phyloP scores from a whole-genome alignment of 345 rosid species.

The Raphanus raphanistrum region DNA sequence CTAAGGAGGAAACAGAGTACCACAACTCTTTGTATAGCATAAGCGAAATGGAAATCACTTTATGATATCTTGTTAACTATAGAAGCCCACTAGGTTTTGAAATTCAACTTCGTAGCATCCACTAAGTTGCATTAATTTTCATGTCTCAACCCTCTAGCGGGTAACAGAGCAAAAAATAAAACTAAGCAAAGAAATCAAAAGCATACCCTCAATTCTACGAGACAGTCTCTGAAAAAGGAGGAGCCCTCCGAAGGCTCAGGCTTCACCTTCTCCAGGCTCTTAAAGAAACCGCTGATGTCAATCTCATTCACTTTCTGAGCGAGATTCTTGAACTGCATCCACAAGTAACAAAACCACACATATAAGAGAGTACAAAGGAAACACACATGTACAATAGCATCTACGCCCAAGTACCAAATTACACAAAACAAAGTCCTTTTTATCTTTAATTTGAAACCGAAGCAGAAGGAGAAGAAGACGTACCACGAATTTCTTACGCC shows the following conservation, averaged over 20 bases:
- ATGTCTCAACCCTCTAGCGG: no score
- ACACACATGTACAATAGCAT: neutral
- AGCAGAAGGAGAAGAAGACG: constrained; percentile 17
- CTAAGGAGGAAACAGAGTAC: neutral
- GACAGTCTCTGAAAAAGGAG: constrained; percentile 74
- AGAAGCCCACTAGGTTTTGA: neutral
- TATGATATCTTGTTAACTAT: neutral
- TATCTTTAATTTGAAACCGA: neutral
- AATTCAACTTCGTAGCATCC: neutral
- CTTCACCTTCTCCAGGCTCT: constrained; percentile 67
- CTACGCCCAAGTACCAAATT: neutral
- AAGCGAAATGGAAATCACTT: neutral
- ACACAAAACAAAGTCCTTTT: neutral
- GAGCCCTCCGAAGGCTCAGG: constrained; percentile 78
- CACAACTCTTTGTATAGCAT: neutral
- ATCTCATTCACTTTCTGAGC: constrained; percentile 70
- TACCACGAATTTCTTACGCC: constrained; percentile 76
- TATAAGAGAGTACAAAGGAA: constrained; percentile 14
- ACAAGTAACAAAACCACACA: neutral
- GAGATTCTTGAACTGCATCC: constrained; percentile 70
- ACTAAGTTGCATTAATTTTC: neutral
- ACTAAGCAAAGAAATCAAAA: neutral
- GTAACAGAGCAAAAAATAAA: neutral
- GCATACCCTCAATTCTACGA: constrained; percentile 87
- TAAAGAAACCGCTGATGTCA: constrained; percentile 59